Percentiles rank a stretch among this genome's conserved stretches.
Evolutionary conservation across 139 green algal genomes (phyloP).

Genomic region (Coelastrella sp.): DNA sequence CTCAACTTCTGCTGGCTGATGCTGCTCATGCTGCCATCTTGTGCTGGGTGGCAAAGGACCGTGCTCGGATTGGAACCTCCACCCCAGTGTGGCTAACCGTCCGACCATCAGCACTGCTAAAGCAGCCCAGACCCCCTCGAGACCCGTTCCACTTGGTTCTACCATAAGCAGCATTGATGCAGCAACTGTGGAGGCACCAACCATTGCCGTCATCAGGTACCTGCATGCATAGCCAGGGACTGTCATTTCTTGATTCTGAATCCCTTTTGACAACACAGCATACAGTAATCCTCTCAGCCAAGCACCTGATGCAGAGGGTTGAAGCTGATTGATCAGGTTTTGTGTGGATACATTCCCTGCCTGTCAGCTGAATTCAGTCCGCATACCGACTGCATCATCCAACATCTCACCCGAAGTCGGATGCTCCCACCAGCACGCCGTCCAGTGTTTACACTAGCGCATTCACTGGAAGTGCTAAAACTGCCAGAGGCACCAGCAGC

Average conservation of each 20-base stretch:
- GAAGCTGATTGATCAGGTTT: too few relatives aligned
- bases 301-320: too few relatives aligned
- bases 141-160: conserved; percentile 51
- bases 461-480: conserved; percentile 73
- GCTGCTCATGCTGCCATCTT: not conserved
- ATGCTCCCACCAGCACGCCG: conserved; percentile 74
- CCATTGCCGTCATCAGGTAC: conserved; percentile 61
- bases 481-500: conserved; percentile 67
- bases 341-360: too few relatives aligned
- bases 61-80: conserved; percentile 50
- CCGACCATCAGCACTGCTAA: conserved; percentile 66
- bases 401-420: conserved; percentile 64
- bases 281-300: too few relatives aligned
- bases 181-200: conserved; percentile 49
- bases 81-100: conserved; percentile 62
- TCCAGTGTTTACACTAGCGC: conserved; percentile 80
- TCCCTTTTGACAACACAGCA: too few relatives aligned
- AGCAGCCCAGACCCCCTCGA: conserved; percentile 66
- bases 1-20: conserved; percentile 7
- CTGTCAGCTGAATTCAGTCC: too few relatives aligned
- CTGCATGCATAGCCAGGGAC: not conserved
- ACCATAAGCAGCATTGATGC: conserved; percentile 55
- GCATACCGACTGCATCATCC: too few relatives aligned
- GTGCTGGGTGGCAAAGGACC: conserved; percentile 35
- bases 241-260: too few relatives aligned